A percentile compares a stretch with the other conserved stretches of the same genome.
phyloP scores from a whole-genome alignment of 768 basidiomycete genomes.

The Tephrocybe sp. region DNA sequence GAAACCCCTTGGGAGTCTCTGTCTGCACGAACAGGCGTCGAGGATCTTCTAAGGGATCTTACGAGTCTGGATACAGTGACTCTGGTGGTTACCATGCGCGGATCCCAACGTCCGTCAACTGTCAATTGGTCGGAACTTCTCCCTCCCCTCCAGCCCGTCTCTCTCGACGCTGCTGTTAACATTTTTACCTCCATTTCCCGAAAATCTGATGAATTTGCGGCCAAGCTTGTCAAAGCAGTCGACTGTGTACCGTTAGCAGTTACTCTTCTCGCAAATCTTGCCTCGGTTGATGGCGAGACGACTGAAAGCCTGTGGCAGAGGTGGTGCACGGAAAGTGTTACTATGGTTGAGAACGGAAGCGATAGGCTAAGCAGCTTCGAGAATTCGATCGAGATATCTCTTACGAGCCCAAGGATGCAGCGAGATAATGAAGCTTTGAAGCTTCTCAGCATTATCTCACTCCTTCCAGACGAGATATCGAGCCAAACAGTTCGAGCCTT shows the following conservation, averaged over 20 bases:
- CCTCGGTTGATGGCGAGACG: slow-evolving; percentile 27
- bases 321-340: slow-evolving; percentile 26
- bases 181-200: slow-evolving; percentile 25
- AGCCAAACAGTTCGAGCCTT: slow-evolving; percentile 14
- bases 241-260: slow-evolving; percentile 32
- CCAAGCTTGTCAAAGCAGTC: slow-evolving; percentile 24
- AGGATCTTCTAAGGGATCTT: slow-evolving; percentile 21
- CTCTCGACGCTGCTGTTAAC: slow-evolving; percentile 19
- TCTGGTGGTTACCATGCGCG: slow-evolving; percentile 28
- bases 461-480: slow-evolving; percentile 28
- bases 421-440: slow-evolving; percentile 21
- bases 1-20: slow-evolving; percentile 30
- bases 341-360: slow-evolving; percentile 25
- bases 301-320: slow-evolving; percentile 25
- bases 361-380: slow-evolving; percentile 28
- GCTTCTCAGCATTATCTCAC: slow-evolving; percentile 24
- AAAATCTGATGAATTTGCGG: slow-evolving; percentile 19
- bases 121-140: slow-evolving; percentile 22
- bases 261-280: slow-evolving; percentile 28
- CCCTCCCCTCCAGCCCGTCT: slow-evolving; percentile 25
- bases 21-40: slow-evolving; percentile 21
- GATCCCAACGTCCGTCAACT: slow-evolving; percentile 25
- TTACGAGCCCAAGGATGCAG: slow-evolving; percentile 25
- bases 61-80: slow-evolving; percentile 17
- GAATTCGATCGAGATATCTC: slow-evolving; percentile 27